Evolutionary conservation across 176 grass and related monocot species (phyloP), one percentile per base, ranked within the genome.

Genomic region (Oryza punctata): DNA sequence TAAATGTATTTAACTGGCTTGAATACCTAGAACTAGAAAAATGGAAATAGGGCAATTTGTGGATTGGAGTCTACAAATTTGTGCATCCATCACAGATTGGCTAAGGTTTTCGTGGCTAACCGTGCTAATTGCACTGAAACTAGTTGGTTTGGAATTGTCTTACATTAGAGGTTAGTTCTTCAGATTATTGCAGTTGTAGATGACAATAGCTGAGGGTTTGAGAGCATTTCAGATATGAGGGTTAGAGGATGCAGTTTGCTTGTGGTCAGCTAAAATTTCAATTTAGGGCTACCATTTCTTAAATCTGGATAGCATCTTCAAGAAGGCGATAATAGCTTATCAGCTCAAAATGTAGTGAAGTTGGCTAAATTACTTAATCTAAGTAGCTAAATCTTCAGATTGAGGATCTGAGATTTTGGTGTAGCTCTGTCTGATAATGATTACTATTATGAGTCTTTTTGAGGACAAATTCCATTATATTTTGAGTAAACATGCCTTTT

Each of bases 351-450:
- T 83, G 5, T 70, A 81, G 57, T 29, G 30, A 41, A 78, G 30
- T 16, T 65, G 41, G 38, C 67, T 78, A 25, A 26, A 32, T 40
- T 72, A 47, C 7, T 65, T 5, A 64, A 70, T 65, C 71, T 82
- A 16, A 77, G 75, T 65, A 32, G 65, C 70, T 9, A 19, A 9
- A 40, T 15, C 1, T 0, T 18, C 45, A 30, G 33, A 18, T 70
- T 30, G n/a, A 74, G 12, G 12, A 63, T 72, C 29, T 50, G 38
- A 38, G 23, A 60, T 45, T 5, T 49, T 45, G 26, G 10, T 43
- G 14, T 15, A 14, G 59, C 23, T 78, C 7, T 41, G 11, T 10
- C 14, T 19, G 18, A 16, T 63, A 25, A 24, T 13, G 19, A 23
- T 43, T 71, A 44, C 13, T n/a, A 35, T 59, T 63, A 38, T 3